Base-by-base conservation (phyloP, 1,284 basidiomycete genomes). In the Rhodotorula sp. region DNA sequence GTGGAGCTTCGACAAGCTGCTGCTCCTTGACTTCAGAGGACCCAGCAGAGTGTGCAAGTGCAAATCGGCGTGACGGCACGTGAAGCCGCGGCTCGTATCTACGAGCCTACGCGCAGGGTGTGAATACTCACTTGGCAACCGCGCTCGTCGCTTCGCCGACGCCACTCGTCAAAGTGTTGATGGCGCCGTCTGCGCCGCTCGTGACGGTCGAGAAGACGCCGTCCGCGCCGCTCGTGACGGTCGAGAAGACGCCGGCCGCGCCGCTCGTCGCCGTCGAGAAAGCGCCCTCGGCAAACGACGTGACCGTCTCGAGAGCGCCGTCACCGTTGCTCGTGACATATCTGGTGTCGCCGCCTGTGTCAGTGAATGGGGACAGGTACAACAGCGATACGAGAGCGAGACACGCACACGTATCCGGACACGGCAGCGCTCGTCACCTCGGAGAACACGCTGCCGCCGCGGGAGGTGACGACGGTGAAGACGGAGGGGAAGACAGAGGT, bases 391-490 rank as follows among this genome's bases (percentile, higher is more conserved):
- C n/a, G 23, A 10, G 14, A 9, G 5, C 9, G 46, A 9, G 21
- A 49, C 21, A 61, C 25, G 23, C 25, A 53, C 61, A 56, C 52
- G 57, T 50, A 68, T 7, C 53, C 69, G 17, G 64, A 63, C 3
- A 67, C 64, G 4, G 62, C 70, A 2, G 62, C 70, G 9, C 53
- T 58, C 3, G 70, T 72, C 9, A 63, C 65, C 34, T 64, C 62
- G 19, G 57, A 55, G 21, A 64, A 45, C 52, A 64, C 57, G 44
- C 57, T 64, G 3, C 58, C 62, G 10, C 67, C 67, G 1, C 63
- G 58, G 12, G 53, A 56, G 7, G 68, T 70, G 16, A 70, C 63
- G 19, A 57, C 23, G 61, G 68, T 66, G 68, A 58, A 70, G 46
- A 66, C 59, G 23, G 54, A 58, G 16, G 42, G 48, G 54, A 63